phyloP scores from a whole-genome alignment of 768 basidiomycete genomes.

The Auriculariales sp. region DNA sequence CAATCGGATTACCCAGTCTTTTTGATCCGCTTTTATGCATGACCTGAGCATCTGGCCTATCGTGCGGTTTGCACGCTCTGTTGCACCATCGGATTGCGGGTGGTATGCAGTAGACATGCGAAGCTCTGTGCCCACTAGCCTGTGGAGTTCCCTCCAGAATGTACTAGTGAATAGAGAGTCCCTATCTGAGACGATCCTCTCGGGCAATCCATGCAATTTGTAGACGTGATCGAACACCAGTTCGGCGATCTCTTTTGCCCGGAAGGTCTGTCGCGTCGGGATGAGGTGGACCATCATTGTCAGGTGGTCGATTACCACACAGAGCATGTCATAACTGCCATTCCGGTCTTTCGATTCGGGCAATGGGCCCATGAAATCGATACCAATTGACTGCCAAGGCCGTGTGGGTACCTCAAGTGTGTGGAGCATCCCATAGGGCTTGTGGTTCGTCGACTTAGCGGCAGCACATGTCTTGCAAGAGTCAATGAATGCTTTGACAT shows the following conservation, averaged over 20 bases:
- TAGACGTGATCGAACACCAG: constrained; percentile 15
- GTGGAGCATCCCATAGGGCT: constrained; percentile 14
- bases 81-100: constrained; percentile 22
- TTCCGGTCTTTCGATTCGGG: constrained; percentile 12
- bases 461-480: constrained; percentile 11
- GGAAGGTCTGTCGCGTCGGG: constrained; percentile 16
- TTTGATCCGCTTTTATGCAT: constrained; percentile 13
- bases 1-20: constrained; percentile 16
- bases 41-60: constrained; percentile 15
- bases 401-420: constrained; percentile 11
- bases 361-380: constrained; percentile 15
- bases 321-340: constrained; percentile 13
- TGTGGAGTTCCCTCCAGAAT: constrained; percentile 20
- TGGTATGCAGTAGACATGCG: constrained; percentile 20
- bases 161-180: constrained; percentile 18
- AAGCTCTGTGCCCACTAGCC: constrained; percentile 14
- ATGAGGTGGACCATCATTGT: constrained; percentile 16
- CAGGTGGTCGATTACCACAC: constrained; percentile 13
- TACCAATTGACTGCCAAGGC: constrained; percentile 16
- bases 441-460: constrained; percentile 11
- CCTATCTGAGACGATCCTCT: constrained; percentile 18
- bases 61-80: constrained; percentile 20
- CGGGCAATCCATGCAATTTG: neutral
- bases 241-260: constrained; percentile 20
- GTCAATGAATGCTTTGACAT: constrained; percentile 15